Conservation (phyloP, 441 rosid genomes). For the Gossypium schwendimanii region DNA sequence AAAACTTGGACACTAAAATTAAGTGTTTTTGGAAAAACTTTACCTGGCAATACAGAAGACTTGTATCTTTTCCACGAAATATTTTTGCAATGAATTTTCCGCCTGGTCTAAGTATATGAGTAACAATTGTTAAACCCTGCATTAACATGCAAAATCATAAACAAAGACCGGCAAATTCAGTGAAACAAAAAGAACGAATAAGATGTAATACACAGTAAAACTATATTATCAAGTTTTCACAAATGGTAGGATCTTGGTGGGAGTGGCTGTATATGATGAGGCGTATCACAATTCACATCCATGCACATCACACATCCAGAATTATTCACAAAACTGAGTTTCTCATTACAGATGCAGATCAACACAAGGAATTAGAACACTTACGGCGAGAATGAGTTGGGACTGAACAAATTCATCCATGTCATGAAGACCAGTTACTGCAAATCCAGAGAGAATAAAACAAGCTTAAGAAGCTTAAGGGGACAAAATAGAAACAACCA, state of each 20-base stretch:
- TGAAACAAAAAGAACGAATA: neutral
- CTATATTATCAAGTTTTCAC: neutral
- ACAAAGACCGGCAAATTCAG: neutral
- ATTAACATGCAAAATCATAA: constrained; percentile 10
- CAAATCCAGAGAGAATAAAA: constrained; percentile 23
- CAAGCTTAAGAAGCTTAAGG: constrained; percentile 11
- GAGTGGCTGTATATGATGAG: neutral
- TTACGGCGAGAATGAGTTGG: constrained; percentile 92
- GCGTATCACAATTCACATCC: neutral
- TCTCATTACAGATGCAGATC: neutral
- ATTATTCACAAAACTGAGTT: neutral
- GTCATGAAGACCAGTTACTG: constrained; percentile 97
- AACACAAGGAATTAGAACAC: constrained; percentile 18
- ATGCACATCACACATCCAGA: neutral
- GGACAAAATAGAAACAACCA: neutral
- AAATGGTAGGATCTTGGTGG: neutral
- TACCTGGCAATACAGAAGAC: constrained; percentile 93
- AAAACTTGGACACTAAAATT: neutral
- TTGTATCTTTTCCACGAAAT: constrained; percentile 97
- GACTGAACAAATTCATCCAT: constrained; percentile 99
- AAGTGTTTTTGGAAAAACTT: constrained; percentile 10
- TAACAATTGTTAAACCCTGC: constrained; percentile 85
- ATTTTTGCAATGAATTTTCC: constrained; percentile 88
- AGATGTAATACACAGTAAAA: neutral
- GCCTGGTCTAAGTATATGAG: constrained; percentile 81